A percentile compares a stretch with the other conserved stretches of the same genome.
Evolutionary conservation across 495 filamentous ascomycete species (phyloP).

Genomic region (Hypoxylon rickii): DNA sequence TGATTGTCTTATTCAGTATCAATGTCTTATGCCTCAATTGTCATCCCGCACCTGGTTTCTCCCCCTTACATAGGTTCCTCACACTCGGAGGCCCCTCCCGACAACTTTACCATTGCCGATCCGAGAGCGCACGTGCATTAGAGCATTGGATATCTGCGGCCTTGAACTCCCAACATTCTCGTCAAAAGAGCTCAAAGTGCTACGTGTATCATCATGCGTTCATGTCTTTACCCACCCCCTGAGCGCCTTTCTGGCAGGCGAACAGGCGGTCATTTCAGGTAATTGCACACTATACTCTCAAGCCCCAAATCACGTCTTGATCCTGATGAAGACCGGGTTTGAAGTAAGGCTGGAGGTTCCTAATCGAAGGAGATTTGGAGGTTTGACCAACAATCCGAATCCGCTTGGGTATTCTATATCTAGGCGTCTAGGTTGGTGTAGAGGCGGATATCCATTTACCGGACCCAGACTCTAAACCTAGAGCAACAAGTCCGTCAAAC

Average conservation of each 20-base stretch:
- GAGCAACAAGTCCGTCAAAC: neutral
- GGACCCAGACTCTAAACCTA: neutral
- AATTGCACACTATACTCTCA: too few relatives aligned
- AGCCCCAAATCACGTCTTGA: too few relatives aligned
- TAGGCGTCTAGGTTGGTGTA: neutral
- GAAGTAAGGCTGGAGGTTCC: too few relatives aligned
- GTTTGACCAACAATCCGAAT: slow-evolving; percentile 8
- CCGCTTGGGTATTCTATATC: slow-evolving; percentile 25
- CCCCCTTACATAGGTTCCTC: neutral
- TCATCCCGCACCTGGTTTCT: slow-evolving; percentile 3
- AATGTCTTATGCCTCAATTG: too few relatives aligned
- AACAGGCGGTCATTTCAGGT: too few relatives aligned
- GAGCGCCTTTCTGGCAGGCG: too few relatives aligned
- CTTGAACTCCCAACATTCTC: neutral
- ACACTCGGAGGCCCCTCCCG: slow-evolving; percentile 14
- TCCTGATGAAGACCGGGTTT: too few relatives aligned
- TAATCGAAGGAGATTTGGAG: slow-evolving; percentile 10
- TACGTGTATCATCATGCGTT: too few relatives aligned
- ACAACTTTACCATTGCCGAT: slow-evolving; percentile 15
- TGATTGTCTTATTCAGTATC: too few relatives aligned
- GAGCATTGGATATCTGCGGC: neutral
- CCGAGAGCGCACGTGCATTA: slow-evolving; percentile 20
- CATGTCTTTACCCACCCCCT: too few relatives aligned
- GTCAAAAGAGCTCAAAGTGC: too few relatives aligned
- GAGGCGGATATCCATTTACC: too few relatives aligned